Conservation (phyloP, 2,329 filamentous ascomycete genomes). For the Didymosphaeria variabile region DNA sequence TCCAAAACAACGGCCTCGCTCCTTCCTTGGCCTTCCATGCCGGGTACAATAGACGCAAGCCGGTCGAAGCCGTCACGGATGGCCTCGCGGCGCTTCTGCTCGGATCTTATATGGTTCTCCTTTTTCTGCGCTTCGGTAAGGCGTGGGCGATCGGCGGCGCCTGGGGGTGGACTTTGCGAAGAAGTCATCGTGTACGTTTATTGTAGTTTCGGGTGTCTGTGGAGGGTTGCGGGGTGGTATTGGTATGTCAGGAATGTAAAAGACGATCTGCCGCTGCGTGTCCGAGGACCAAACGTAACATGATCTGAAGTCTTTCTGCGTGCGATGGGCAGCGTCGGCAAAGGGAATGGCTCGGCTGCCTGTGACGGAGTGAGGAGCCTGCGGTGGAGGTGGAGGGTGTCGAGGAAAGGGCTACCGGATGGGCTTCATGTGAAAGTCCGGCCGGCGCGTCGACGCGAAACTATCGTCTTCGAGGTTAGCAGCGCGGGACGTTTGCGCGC, state of each 20-base stretch:
- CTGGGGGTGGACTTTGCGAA: conserved; percentile 40
- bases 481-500: background rate
- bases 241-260: background rate
- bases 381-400: background rate
- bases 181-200: conserved; percentile 27
- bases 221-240: background rate
- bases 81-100: conserved; percentile 73
- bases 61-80: conserved; percentile 87
- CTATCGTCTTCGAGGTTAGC: background rate
- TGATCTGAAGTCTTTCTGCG: background rate
- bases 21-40: conserved; percentile 81
- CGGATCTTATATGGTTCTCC: conserved; percentile 75
- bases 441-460: background rate
- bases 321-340: background rate
- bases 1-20: conserved; percentile 87
- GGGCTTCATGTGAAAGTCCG: conserved; percentile 16
- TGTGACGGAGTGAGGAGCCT: conserved; percentile 3
- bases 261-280: conserved; percentile 1
- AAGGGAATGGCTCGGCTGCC: conserved; percentile 6
- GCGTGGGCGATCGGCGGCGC: conserved; percentile 64
- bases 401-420: conserved; percentile 4
- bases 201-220: background rate
- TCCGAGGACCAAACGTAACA: background rate
- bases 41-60: conserved; percentile 81
- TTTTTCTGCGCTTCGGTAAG: conserved; percentile 77